These are phyloP conservation scores for Phoenix roebelenii DNA, from an alignment of 176 grass and related monocot genomes.

Conservation along the genomic window DNA sequence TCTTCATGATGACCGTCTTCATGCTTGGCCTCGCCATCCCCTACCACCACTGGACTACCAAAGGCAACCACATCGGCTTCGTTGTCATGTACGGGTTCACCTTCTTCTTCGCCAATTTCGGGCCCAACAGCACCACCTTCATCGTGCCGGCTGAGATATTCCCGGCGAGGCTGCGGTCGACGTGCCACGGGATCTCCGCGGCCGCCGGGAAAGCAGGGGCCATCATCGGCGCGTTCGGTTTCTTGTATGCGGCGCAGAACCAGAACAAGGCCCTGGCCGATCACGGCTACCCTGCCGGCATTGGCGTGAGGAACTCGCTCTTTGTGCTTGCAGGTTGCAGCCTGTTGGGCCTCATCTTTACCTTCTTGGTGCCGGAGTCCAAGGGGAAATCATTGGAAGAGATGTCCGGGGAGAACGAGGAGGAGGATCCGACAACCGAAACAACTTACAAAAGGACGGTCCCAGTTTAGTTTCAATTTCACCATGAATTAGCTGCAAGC, in stretches of 20 bases:
- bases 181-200: conserved; percentile 52
- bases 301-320: conserved; percentile 55
- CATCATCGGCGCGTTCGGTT: conserved; percentile 56
- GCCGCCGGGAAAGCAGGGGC: conserved; percentile 53
- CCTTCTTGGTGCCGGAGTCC: conserved; percentile 42
- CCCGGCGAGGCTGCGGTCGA: conserved; percentile 46
- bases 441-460: too few species aligned
- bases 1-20: conserved; percentile 39
- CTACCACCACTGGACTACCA: conserved; percentile 44
- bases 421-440: neutral
- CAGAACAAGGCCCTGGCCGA: conserved; percentile 23
- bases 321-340: conserved; percentile 41
- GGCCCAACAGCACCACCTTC: conserved; percentile 44
- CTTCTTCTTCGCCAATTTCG: conserved; percentile 1
- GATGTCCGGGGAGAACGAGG: conserved; percentile 39
- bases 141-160: conserved; percentile 65
- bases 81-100: conserved; percentile 34
- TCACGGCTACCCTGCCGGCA: conserved; percentile 52
- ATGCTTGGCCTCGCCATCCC: conserved; percentile 40
- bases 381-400: conserved; percentile 55
- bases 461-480: too few species aligned
- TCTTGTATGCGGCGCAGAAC: conserved; percentile 60
- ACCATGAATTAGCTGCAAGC: too few species aligned
- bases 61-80: conserved; percentile 41
- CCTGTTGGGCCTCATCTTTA: conserved; percentile 29